phyloP scores from a whole-genome alignment of 805 yeast genomes.

The Isabelozyma pseudorhagii region DNA sequence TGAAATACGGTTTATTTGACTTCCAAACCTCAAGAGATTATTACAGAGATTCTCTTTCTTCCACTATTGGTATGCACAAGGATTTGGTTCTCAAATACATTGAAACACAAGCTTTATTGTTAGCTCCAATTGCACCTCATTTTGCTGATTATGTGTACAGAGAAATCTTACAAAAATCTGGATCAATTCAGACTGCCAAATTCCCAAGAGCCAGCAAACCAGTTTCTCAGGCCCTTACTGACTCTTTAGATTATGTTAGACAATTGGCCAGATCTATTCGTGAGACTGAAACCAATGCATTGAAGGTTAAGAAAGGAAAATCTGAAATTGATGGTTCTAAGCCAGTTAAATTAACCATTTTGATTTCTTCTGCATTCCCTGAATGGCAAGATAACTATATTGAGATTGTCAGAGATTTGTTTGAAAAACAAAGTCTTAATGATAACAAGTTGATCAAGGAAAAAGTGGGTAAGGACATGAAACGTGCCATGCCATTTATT shows the following conservation, averaged over 20 bases:
- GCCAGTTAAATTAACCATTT: slow-evolving; percentile 72
- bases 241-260: slow-evolving; percentile 78
- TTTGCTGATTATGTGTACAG: slow-evolving; percentile 87
- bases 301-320: slow-evolving; percentile 79
- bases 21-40: slow-evolving; percentile 94
- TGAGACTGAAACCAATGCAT: slow-evolving; percentile 84
- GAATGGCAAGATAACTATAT: slow-evolving; percentile 62
- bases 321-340: slow-evolving; percentile 69
- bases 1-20: slow-evolving; percentile 89
- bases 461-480: slow-evolving; percentile 82
- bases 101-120: slow-evolving; percentile 77
- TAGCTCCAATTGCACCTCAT: slow-evolving; percentile 95
- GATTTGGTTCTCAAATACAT: slow-evolving; percentile 80
- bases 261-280: slow-evolving; percentile 77
- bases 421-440: slow-evolving; percentile 58
- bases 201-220: slow-evolving; percentile 81
- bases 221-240: slow-evolving; percentile 56
- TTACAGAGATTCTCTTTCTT: slow-evolving; percentile 77
- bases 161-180: slow-evolving; percentile 67
- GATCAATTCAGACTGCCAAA: slow-evolving; percentile 65
- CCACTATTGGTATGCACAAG: slow-evolving; percentile 66
- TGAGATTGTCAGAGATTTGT: slow-evolving; percentile 70
- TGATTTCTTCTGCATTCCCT: slow-evolving; percentile 76
- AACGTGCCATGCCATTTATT: slow-evolving; percentile 97
- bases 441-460: slow-evolving; percentile 65